Conservation (phyloP, 148 eudicot genomes). For the Rhododendron williamsianum region DNA sequence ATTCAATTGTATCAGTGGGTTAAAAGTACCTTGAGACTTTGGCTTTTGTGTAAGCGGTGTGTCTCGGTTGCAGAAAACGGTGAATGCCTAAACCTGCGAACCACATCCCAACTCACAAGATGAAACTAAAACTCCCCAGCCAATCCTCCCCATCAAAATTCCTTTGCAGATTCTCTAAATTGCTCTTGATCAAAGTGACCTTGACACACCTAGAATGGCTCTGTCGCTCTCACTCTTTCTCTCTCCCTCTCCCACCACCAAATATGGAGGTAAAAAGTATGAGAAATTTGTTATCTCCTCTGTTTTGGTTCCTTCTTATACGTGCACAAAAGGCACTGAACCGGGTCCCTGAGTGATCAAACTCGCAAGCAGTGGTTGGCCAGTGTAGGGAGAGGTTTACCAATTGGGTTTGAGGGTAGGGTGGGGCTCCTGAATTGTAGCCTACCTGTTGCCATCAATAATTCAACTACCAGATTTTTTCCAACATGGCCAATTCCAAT, state of each 20-base stretch:
- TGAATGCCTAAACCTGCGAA: neutral
- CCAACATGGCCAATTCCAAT: neutral
- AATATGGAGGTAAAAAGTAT: neutral
- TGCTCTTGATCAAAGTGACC: neutral
- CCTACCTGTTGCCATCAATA: neutral
- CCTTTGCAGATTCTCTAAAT: neutral
- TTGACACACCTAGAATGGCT: neutral
- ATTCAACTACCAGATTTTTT: neutral
- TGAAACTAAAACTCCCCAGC: neutral
- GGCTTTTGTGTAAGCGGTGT: too few species aligned
- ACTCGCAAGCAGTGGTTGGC: constrained; percentile 14
- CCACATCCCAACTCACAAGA: neutral
- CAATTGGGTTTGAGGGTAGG: neutral
- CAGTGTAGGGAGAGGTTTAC: neutral
- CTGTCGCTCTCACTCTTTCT: neutral
- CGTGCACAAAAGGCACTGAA: constrained; percentile 6
- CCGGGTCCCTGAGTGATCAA: constrained; percentile 25
- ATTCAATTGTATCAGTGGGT: too few species aligned
- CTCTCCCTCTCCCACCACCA: neutral
- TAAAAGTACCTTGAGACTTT: too few species aligned
- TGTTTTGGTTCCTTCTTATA: neutral
- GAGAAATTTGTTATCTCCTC: neutral
- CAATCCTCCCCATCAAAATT: neutral
- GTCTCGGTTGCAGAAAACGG: neutral
- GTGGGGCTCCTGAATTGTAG: neutral